Conservation (phyloP, 441 rosid genomes). For the Eruca vesicaria region DNA sequence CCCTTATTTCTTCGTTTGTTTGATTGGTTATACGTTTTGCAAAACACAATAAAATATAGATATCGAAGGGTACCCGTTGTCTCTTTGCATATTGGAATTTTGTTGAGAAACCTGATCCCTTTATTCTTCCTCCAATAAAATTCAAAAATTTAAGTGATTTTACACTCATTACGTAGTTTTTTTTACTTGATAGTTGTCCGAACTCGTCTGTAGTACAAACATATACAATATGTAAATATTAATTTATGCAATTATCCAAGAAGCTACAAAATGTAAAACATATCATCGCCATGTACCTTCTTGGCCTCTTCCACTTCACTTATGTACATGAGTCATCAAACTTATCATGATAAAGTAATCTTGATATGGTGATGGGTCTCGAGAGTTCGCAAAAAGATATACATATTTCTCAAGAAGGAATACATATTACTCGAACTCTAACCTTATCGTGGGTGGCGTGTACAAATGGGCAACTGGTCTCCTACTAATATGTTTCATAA, state of each 20-base stretch:
- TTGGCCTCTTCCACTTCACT: neutral
- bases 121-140: neutral
- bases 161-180: neutral
- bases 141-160: neutral
- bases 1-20: neutral
- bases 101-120: constrained; percentile 21
- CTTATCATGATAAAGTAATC: neutral
- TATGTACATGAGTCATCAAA: constrained; percentile 2
- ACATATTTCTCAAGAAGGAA: too few relatives aligned
- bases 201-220: constrained; percentile 16
- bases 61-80: constrained; percentile 5
- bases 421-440: too few relatives aligned
- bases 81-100: constrained; percentile 26
- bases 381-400: too few relatives aligned
- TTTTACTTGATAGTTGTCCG: constrained; percentile 2
- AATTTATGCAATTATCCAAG: neutral
- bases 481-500: constrained; percentile 28
- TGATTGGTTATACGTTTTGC: constrained; percentile 15
- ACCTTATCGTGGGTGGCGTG: constrained; percentile 32
- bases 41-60: neutral
- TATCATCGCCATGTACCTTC: neutral
- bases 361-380: neutral
- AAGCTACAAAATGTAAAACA: neutral
- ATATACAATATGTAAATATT: neutral
- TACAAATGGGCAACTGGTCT: constrained; percentile 38